phyloP scores from a whole-genome alignment of 495 filamentous ascomycete genomes.

The Xylaria nigripes region DNA sequence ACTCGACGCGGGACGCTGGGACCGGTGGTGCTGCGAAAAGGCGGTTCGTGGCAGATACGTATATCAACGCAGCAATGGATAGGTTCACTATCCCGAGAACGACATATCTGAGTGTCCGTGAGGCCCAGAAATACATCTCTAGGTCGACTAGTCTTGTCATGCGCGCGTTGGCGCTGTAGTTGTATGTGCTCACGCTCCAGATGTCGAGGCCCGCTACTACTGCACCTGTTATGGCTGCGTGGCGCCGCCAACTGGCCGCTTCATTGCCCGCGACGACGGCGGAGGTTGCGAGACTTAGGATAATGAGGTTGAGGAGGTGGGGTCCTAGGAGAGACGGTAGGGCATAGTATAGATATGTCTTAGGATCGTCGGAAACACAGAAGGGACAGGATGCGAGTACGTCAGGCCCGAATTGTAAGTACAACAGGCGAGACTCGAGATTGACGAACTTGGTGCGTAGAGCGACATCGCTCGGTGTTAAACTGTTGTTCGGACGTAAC shows the following conservation, averaged over 20 bases:
- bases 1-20: conserved; percentile 42
- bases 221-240: conserved; percentile 56
- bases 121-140: conserved; percentile 59
- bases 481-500: conserved; percentile 44
- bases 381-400: conserved; percentile 67
- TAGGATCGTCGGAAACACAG: conserved; percentile 65
- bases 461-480: conserved; percentile 54
- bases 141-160: conserved; percentile 51
- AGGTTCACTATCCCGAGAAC: conserved; percentile 54
- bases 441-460: conserved; percentile 61
- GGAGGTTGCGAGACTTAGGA: conserved; percentile 57
- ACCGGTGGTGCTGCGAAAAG: conserved; percentile 37
- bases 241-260: conserved; percentile 58
- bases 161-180: conserved; percentile 50
- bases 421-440: conserved; percentile 65
- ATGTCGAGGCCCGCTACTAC: conserved; percentile 54
- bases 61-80: conserved; percentile 54
- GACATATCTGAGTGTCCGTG: conserved; percentile 50
- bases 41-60: conserved; percentile 68
- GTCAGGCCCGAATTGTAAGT: conserved; percentile 71
- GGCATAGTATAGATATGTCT: conserved; percentile 72
- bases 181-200: conserved; percentile 51
- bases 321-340: conserved; percentile 64
- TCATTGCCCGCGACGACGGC: conserved; percentile 44
- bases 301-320: conserved; percentile 65